phyloP scores from a whole-genome alignment of 768 basidiomycete genomes.

The Psilocybe cyanescens region DNA sequence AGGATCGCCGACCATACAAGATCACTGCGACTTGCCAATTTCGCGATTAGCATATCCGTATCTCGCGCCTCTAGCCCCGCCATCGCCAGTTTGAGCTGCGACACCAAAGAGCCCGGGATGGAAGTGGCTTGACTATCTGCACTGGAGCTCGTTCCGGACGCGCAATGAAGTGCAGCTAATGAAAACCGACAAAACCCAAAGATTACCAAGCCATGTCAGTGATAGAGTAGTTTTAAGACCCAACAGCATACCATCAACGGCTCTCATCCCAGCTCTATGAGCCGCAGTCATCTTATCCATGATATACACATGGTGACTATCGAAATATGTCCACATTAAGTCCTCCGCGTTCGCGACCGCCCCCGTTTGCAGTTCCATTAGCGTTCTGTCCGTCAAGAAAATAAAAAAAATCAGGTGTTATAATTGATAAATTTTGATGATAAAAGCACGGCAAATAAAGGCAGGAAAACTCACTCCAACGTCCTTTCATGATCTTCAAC shows the following conservation, averaged over 20 bases:
- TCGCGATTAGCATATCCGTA: constrained; percentile 46
- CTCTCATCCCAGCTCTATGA: constrained; percentile 51
- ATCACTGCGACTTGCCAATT: constrained; percentile 66
- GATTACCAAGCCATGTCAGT: background rate
- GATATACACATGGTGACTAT: constrained; percentile 86
- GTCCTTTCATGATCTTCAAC: constrained; percentile 96
- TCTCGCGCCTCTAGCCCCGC: constrained; percentile 62
- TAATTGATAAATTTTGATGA: too few relatives aligned
- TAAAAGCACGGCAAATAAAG: too few relatives aligned
- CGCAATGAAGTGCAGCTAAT: background rate
- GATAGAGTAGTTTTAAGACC: background rate
- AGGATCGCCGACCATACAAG: constrained; percentile 80
- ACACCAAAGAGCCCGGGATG: constrained; percentile 35
- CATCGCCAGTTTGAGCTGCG: constrained; percentile 61
- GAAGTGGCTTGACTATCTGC: background rate
- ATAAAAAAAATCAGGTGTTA: background rate
- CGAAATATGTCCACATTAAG: constrained; percentile 93
- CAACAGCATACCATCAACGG: constrained; percentile 53
- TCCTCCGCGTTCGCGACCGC: constrained; percentile 49
- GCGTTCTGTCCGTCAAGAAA: constrained; percentile 55
- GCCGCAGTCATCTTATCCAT: constrained; percentile 71
- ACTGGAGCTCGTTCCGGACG: background rate
- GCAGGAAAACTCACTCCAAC: constrained; percentile 67
- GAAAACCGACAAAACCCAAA: background rate
- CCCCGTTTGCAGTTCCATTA: constrained; percentile 80